Conservation (phyloP, 192 early-diverging fungal genomes). For the Rhizoclosmatium sp. region DNA sequence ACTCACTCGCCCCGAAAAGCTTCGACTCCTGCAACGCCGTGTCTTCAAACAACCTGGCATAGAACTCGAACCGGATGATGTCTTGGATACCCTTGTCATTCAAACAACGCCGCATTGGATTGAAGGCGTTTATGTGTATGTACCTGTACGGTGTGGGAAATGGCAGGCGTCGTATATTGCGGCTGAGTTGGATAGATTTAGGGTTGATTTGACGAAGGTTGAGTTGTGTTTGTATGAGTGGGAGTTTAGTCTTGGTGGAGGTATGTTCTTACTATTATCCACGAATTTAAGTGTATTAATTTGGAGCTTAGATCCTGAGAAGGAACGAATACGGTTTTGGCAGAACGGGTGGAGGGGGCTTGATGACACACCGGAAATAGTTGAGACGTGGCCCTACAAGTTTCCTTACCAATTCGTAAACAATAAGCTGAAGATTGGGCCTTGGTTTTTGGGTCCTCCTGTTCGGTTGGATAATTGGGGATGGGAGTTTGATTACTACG, state of each 20-base stretch:
- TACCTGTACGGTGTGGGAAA: not conserved
- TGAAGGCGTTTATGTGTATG: not conserved
- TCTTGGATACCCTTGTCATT: not conserved
- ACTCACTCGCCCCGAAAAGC: constrained; percentile 5
- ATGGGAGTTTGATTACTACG: no score
- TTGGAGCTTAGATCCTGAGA: no score
- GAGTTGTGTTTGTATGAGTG: constrained; percentile 35
- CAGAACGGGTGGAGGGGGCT: no score
- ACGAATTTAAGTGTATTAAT: no score
- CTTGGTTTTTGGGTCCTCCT: no score
- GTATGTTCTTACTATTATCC: no score
- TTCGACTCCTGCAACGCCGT: not conserved
- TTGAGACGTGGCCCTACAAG: no score
- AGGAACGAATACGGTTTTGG: no score
- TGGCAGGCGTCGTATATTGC: constrained; percentile 37
- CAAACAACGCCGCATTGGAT: not conserved
- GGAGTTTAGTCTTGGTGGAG: not conserved
- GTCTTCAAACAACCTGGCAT: not conserved
- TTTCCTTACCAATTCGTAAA: no score
- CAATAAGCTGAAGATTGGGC: no score
- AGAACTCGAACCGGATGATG: not conserved
- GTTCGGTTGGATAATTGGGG: no score
- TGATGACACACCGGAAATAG: no score
- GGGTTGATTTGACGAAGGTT: constrained; percentile 1
- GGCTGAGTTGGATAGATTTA: constrained; percentile 19